Percentiles rank a stretch among this genome's conserved stretches.
Conservation (phyloP, 371 early-diverging fungal genomes). For the Nematocida homosporus region DNA sequence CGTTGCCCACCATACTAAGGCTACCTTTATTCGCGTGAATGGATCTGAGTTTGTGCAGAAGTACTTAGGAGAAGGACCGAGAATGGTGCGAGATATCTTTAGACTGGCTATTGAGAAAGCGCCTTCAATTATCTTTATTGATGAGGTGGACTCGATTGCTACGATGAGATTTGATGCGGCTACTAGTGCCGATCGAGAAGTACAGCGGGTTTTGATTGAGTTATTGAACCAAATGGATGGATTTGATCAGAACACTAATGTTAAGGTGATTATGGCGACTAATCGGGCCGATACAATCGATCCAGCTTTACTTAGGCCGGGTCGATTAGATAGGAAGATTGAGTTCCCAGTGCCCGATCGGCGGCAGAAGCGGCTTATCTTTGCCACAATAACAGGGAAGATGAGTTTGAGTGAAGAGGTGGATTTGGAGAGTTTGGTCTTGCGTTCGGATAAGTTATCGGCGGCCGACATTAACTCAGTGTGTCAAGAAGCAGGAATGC, state of each 20-base stretch:
- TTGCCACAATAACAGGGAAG: slow-evolving; percentile 87
- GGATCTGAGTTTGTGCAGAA: slow-evolving; percentile 88
- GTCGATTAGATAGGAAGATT: slow-evolving; percentile 91
- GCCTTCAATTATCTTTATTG: slow-evolving; percentile 89
- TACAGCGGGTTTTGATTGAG: slow-evolving; percentile 95
- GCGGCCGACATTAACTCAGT: slow-evolving; percentile 98
- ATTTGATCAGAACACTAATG: slow-evolving; percentile 86
- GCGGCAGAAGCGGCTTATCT: slow-evolving; percentile 95
- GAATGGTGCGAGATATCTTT: slow-evolving; percentile 70
- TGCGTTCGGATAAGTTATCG: slow-evolving; percentile 89
- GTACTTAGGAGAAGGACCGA: slow-evolving; percentile 82
- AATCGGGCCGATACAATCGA: slow-evolving; percentile 97
- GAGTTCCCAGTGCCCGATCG: slow-evolving; percentile 88
- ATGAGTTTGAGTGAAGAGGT: slow-evolving; percentile 97
- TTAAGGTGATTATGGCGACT: slow-evolving; percentile 99
- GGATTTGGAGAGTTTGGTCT: slow-evolving; percentile 93
- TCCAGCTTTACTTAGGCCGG: slow-evolving; percentile 86
- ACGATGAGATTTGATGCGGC: slow-evolving; percentile 98
- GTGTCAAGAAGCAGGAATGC: slow-evolving; percentile 99
- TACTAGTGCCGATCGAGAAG: slow-evolving; percentile 98
- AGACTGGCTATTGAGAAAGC: slow-evolving; percentile 73
- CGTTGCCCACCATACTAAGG: slow-evolving; percentile 79
- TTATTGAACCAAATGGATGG: slow-evolving; percentile 99
- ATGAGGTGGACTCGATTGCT: slow-evolving; percentile 94
- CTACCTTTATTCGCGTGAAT: slow-evolving; percentile 77